Base-by-base conservation (phyloP, 768 basidiomycete species). In the Trametes gibbosa region DNA sequence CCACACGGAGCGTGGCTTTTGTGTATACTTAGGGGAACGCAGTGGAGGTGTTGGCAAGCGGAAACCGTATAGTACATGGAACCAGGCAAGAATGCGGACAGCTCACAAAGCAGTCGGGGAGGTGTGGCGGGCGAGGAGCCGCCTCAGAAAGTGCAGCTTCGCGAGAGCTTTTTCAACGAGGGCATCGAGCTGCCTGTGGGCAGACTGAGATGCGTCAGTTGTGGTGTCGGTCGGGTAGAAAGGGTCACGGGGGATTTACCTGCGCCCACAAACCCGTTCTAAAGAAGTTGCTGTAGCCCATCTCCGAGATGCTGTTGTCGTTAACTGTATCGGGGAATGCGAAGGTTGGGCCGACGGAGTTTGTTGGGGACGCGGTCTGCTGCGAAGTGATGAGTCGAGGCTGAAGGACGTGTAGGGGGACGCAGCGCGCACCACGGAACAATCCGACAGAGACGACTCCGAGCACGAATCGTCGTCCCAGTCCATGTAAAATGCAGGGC, bases 261-360 rank as follows among this genome's bases (percentile, higher is more conserved):
- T 56, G 46, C 1, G 53, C 53, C 48, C 58, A 53, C 24, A 63
- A 25, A 0, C 62, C 62, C 21, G 50, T 39, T 43, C 53, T 13
- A 27, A 63, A 63, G 14, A 56, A 21, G 24, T 23, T 37, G 54
- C 58, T 63, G 23, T 63, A 63, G 2, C 62, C 62, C 12, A 56
- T 23, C 3, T 34, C 32, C 27, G 51, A 42, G 34, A 56, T 50
- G 24, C 12, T 35, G 16, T 12, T 12, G n/a, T 46, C 56, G 16
- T 48, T 43, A 4, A 50, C 50, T 6, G 17, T 9, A 3, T 52
- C 60, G 0, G 61, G 45, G 40, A 57, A 57, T 16, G 27, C 37
- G 51, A 57, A 53, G n/a, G 12, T 35, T 5, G 45, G 16, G 25
- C 43, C 41, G 39, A 23, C 12, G 2, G 45, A 32, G 45, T 57